A percentile compares a stretch with the other conserved stretches of the same genome.
Conservation (phyloP, 352 stramenopile genomes). For the Phytophthora ramorum region DNA sequence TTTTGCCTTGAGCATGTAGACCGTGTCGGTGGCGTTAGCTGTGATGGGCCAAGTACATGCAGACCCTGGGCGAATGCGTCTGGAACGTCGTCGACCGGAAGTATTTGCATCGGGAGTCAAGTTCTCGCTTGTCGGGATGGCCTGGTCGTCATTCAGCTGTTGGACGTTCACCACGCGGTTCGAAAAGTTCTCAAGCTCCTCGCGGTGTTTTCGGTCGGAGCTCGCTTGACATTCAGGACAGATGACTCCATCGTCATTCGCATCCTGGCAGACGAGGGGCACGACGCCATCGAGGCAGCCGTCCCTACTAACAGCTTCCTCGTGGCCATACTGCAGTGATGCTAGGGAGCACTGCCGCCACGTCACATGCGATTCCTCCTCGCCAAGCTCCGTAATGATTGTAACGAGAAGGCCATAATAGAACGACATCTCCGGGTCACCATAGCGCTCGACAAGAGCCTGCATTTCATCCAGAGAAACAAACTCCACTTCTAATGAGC, state of each 20-base stretch:
- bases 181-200: constrained; percentile 72
- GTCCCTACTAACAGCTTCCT: constrained; percentile 20
- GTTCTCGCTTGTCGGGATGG: constrained; percentile 51
- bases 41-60: constrained; percentile 55
- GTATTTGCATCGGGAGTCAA: constrained; percentile 48
- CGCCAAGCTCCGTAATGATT: constrained; percentile 9
- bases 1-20: constrained; percentile 82
- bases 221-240: constrained; percentile 62
- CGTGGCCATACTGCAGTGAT: constrained; percentile 39
- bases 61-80: constrained; percentile 63
- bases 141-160: constrained; percentile 60
- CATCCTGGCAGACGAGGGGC: constrained; percentile 38
- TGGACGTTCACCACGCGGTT: constrained; percentile 68
- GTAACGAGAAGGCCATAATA: constrained; percentile 56
- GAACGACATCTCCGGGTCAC: constrained; percentile 46
- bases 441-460: constrained; percentile 65
- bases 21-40: constrained; percentile 69
- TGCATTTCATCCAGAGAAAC: constrained; percentile 67
- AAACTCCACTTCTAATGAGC: constrained; percentile 64
- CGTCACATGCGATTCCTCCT: constrained; percentile 30
- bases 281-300: constrained; percentile 37
- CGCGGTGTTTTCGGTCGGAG: constrained; percentile 46
- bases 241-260: constrained; percentile 37
- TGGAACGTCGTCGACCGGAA: constrained; percentile 63
- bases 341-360: constrained; percentile 61